phyloP scores from a whole-genome alignment of 495 filamentous ascomycete genomes.

The Aspergillus kassunensis region DNA sequence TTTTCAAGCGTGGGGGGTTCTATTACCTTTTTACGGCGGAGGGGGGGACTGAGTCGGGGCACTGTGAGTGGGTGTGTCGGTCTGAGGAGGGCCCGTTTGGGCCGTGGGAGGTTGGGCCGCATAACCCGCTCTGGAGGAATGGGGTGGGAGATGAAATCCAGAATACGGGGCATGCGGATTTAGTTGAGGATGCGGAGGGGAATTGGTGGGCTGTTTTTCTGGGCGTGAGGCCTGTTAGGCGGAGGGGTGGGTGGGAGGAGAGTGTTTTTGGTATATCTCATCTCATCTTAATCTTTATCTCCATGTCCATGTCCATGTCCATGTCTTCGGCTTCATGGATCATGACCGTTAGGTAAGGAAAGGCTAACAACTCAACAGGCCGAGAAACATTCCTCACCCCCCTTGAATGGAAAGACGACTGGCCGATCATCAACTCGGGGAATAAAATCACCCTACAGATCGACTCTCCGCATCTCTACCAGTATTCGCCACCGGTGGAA shows the following conservation, averaged over 20 bases:
- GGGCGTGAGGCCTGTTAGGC: conserved; percentile 35
- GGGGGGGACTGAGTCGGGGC: conserved; percentile 55
- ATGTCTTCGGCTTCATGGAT: too few relatives aligned
- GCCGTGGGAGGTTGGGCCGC: conserved; percentile 47
- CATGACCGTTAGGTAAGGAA: not conserved
- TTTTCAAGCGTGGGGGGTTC: conserved; percentile 60
- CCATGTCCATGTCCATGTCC: not conserved
- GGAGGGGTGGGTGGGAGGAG: conserved; percentile 27
- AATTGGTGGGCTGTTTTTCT: conserved; percentile 46
- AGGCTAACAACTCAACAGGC: conserved; percentile 19
- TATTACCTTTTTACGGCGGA: conserved; percentile 69
- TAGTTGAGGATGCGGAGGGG: conserved; percentile 42
- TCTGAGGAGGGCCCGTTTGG: conserved; percentile 44
- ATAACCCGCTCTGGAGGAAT: conserved; percentile 40
- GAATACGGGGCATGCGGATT: conserved; percentile 40
- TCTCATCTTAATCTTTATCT: not conserved
- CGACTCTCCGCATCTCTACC: conserved; percentile 26
- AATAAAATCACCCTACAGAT: conserved; percentile 37
- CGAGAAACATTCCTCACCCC: conserved; percentile 46
- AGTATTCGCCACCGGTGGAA: conserved; percentile 13
- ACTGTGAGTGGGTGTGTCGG: conserved; percentile 47
- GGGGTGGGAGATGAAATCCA: conserved; percentile 33
- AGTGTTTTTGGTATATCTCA: conserved; percentile 35
- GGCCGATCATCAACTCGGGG: conserved; percentile 45
- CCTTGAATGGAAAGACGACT: conserved; percentile 43